Evolutionary conservation across 148 eudicot species (phyloP).

Genomic region (Fagopyrum esculentum): DNA sequence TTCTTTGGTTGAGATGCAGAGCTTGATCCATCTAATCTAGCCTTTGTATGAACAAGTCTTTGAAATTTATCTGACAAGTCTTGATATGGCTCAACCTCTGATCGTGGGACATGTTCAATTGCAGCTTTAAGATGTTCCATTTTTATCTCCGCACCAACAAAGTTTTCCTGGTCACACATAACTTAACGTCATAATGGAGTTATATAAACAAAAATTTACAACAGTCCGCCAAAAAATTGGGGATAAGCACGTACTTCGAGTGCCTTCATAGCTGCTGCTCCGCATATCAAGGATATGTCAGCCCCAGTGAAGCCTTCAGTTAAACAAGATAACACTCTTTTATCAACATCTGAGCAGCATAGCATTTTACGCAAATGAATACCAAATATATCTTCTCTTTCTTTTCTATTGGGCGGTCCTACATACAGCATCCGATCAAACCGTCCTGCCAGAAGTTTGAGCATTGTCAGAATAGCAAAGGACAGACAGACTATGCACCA

Average conservation of each 20-base stretch:
- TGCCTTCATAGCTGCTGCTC: slow-evolving; percentile 71
- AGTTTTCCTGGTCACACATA: slow-evolving; percentile 43
- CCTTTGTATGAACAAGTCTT: slow-evolving; percentile 46
- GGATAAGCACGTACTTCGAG: slow-evolving; percentile 48
- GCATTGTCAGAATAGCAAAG: background rate
- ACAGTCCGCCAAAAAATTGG: background rate
- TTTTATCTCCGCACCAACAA: slow-evolving; percentile 53
- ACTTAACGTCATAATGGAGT: background rate
- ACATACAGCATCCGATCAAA: slow-evolving; percentile 82
- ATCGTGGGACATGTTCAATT: slow-evolving; percentile 50
- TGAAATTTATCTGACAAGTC: slow-evolving; percentile 60
- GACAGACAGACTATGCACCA: background rate
- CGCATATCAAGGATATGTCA: slow-evolving; percentile 74
- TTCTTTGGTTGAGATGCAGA: slow-evolving; percentile 27
- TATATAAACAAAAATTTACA: background rate
- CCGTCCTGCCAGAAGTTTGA: slow-evolving; percentile 50
- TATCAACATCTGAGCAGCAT: slow-evolving; percentile 56
- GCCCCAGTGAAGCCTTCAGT: slow-evolving; percentile 91
- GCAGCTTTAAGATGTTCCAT: slow-evolving; percentile 75
- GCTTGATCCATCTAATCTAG: slow-evolving; percentile 24
- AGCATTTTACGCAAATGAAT: slow-evolving; percentile 67
- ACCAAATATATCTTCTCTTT: slow-evolving; percentile 64
- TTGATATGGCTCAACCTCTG: slow-evolving; percentile 57
- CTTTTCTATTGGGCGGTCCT: slow-evolving; percentile 74
- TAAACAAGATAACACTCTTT: slow-evolving; percentile 49